These are phyloP conservation scores for Curvularia spicifera DNA, from an alignment of 2,329 filamentous ascomycete species.

Conservation along the genomic window DNA sequence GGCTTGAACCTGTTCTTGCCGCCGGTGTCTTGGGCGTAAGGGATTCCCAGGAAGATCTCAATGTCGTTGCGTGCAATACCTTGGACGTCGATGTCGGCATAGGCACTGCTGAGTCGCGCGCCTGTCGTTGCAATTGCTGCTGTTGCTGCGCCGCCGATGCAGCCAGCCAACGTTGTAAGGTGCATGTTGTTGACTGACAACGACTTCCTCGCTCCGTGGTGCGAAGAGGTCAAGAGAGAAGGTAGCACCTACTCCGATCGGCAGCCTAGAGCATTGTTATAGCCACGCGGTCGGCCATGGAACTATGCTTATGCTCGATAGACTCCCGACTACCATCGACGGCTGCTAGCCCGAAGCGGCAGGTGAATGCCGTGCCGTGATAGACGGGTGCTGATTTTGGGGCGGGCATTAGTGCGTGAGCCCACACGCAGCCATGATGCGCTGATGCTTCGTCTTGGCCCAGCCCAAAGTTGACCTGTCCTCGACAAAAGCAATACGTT, in stretches of 20 bases:
- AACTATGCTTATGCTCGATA: constrained; percentile 5
- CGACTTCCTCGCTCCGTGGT: not conserved
- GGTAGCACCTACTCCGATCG: not conserved
- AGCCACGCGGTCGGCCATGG: constrained; percentile 4
- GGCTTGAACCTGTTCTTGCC: constrained; percentile 57
- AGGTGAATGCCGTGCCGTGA: constrained; percentile 17
- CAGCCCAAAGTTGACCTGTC: not conserved
- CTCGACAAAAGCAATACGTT: not conserved
- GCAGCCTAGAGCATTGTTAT: constrained; percentile 5
- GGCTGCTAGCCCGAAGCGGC: constrained; percentile 11
- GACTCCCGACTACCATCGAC: not conserved
- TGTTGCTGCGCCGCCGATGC: constrained; percentile 12
- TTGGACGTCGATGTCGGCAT: constrained; percentile 50
- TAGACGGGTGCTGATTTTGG: not conserved
- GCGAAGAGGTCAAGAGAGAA: not conserved
- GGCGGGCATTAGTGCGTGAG: constrained; percentile 9
- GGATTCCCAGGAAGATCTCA: constrained; percentile 58
- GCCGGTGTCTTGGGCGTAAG: constrained; percentile 56
- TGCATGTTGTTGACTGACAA: constrained; percentile 11
- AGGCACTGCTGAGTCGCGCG: constrained; percentile 9
- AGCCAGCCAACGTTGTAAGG: constrained; percentile 15
- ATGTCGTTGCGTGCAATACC: constrained; percentile 55
- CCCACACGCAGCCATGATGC: constrained; percentile 4
- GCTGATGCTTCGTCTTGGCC: not conserved
- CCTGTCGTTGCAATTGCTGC: constrained; percentile 6